A percentile compares a stretch with the other conserved stretches of the same genome.
Conservation (phyloP, 225 moss, liverwort and hornwort species). For the Pleurozium schreberi region DNA sequence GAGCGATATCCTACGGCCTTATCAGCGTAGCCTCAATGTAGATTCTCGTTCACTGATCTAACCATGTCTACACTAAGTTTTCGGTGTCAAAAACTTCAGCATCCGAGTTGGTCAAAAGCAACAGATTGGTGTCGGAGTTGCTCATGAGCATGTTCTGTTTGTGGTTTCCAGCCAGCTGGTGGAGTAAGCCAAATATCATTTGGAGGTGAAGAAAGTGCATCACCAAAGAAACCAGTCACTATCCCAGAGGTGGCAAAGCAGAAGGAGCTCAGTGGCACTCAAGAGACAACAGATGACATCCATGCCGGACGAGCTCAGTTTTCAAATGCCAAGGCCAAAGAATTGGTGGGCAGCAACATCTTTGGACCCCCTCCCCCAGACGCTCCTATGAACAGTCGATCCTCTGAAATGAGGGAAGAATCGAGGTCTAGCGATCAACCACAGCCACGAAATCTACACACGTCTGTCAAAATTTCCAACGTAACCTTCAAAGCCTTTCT, state of each 20-base stretch:
- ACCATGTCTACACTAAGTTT: not conserved
- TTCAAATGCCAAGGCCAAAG: slow-evolving; percentile 86
- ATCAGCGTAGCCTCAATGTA: not conserved
- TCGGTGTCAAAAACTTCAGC: not conserved
- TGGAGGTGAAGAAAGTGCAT: slow-evolving; percentile 72
- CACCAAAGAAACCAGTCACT: slow-evolving; percentile 81
- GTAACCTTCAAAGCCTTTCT: slow-evolving; percentile 36
- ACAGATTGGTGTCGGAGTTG: not conserved
- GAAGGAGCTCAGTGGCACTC: slow-evolving; percentile 87
- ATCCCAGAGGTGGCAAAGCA: slow-evolving; percentile 98
- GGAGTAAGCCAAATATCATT: slow-evolving; percentile 93
- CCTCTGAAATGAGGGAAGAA: slow-evolving; percentile 87
- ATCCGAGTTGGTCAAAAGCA: not conserved
- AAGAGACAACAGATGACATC: slow-evolving; percentile 74
- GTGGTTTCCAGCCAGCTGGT: slow-evolving; percentile 68
- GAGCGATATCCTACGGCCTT: not conserved
- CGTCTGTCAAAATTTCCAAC: slow-evolving; percentile 95
- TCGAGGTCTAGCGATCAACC: slow-evolving; percentile 43
- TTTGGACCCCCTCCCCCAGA: slow-evolving; percentile 94
- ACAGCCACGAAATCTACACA: slow-evolving; percentile 88
- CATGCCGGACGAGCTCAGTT: slow-evolving; percentile 59
- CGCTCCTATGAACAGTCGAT: slow-evolving; percentile 58
- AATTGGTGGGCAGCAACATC: slow-evolving; percentile 94
- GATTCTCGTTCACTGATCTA: not conserved
- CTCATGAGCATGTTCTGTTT: not conserved